Evolutionary conservation across 2,329 filamentous ascomycete genomes (phyloP), one percentile per base, ranked within the genome.

Genomic region (Claviceps monticola): DNA sequence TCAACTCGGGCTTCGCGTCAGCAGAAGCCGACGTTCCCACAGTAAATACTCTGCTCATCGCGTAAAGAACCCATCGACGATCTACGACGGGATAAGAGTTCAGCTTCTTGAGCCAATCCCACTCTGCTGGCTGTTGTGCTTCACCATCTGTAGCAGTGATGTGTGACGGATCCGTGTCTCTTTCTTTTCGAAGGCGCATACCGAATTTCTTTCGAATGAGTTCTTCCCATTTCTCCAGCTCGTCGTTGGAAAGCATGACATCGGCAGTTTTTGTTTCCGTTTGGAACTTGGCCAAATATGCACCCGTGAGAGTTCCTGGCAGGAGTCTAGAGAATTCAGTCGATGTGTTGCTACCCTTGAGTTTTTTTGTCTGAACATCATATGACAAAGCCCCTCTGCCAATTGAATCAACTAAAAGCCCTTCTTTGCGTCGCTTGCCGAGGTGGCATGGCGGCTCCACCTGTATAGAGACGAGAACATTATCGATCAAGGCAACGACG

Each of bases 371-470:
- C 17, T 64, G 56, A 41, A 68, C 57, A 56, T 70, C 68, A 4
- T 68, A 59, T 11, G 67, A 64, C 11, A 67, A 65, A 1, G 71
- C 68, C 2, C 83, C 84, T 54, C 82, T 82, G 1, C 84, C 83
- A 51, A 90, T 79, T 0, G 85, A 84, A 61, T 90, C 84, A 37
- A 86, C 83, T 26, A 90, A 68, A 7, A 86, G 71, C 8, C 83
- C 82, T 49, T 79, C 75, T 41, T 75, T 75, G 39, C 76, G 71
- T 64, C 78, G 76, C 56, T 72, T 76, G 53, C 72, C 71, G n/a
- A 76, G 71, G 46, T 67, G 69, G 59, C 74, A 74, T 1, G 79
- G 80, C 2, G 76, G 75, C 60, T 84, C 79, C n/a, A 84, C 68
- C 59, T 88, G 84, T 49, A 89, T 73, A 1, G 80, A 84, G 16